Percentiles rank a stretch among this genome's conserved stretches.
phyloP scores from a whole-genome alignment of 352 stramenopile genomes.

The Globisporangium heterothallicum region DNA sequence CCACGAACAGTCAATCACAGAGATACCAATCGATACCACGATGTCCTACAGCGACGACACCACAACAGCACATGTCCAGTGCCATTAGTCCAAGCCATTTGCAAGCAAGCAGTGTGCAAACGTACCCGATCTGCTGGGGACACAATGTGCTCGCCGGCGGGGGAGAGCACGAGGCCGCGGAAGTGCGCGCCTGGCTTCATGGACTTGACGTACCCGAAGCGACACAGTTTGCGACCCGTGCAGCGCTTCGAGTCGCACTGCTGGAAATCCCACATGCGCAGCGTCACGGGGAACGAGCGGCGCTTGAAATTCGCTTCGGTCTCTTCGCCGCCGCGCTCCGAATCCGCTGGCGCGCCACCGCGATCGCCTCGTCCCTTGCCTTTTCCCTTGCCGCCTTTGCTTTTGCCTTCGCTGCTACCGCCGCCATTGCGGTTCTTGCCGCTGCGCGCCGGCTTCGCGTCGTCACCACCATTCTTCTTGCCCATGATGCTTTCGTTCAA shows the following conservation, averaged over 20 bases:
- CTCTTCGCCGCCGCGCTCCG: slow-evolving; percentile 49
- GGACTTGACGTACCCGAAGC: slow-evolving; percentile 89
- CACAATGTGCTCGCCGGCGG: slow-evolving; percentile 86
- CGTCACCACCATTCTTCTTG: slow-evolving; percentile 15
- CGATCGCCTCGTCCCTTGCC: slow-evolving; percentile 9
- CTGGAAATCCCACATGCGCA: slow-evolving; percentile 95
- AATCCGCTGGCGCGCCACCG: slow-evolving; percentile 11
- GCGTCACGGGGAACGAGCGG: slow-evolving; percentile 67
- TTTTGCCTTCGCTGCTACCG: neutral
- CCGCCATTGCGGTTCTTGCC: slow-evolving; percentile 6
- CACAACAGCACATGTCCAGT: neutral
- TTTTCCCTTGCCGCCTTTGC: neutral
- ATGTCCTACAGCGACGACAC: slow-evolving; percentile 27
- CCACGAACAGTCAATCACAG: slow-evolving; percentile 98
- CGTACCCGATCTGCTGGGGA: slow-evolving; percentile 82
- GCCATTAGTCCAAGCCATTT: neutral
- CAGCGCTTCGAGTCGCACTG: slow-evolving; percentile 95
- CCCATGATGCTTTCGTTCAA: slow-evolving; percentile 3
- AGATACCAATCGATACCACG: slow-evolving; percentile 86
- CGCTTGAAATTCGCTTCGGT: slow-evolving; percentile 58
- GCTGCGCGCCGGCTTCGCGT: slow-evolving; percentile 8
- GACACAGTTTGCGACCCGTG: slow-evolving; percentile 90
- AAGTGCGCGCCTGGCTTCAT: slow-evolving; percentile 92
- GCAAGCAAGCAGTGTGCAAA: neutral
- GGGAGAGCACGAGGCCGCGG: slow-evolving; percentile 92